Evolutionary conservation across 176 grass and related monocot genomes (phyloP).

Genomic region (Carex littledalei): DNA sequence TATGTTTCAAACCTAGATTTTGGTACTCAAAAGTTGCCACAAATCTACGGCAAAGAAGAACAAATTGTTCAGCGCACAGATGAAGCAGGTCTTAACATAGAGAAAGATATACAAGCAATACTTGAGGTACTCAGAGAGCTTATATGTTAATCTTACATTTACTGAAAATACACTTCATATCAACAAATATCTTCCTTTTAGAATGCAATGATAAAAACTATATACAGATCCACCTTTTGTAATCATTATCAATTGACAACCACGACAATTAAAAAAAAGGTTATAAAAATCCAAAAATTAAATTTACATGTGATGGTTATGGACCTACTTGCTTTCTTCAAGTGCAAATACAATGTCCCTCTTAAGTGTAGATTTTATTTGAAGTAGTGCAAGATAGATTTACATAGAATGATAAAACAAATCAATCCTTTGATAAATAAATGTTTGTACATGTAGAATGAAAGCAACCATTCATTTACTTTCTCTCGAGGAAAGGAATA

Average conservation of each 20-base stretch:
- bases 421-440: neutral
- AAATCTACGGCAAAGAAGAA: constrained; percentile 14
- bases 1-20: constrained; percentile 13
- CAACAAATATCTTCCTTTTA: neutral
- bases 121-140: constrained; percentile 8
- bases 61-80: neutral
- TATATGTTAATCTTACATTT: neutral
- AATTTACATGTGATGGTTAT: neutral
- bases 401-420: neutral
- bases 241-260: neutral
- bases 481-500: constrained; percentile 12
- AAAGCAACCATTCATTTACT: constrained; percentile 13
- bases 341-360: neutral
- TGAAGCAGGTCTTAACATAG: constrained; percentile 16
- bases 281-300: neutral
- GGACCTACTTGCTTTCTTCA: neutral
- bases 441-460: constrained; percentile 16
- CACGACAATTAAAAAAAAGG: neutral
- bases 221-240: neutral
- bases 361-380: neutral
- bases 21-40: neutral
- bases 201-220: neutral
- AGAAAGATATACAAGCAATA: constrained; percentile 7
- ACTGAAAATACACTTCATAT: neutral
- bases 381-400: neutral